Evolutionary conservation across 2,329 filamentous ascomycete genomes (phyloP).

Genomic region (Cytospora piceae): DNA sequence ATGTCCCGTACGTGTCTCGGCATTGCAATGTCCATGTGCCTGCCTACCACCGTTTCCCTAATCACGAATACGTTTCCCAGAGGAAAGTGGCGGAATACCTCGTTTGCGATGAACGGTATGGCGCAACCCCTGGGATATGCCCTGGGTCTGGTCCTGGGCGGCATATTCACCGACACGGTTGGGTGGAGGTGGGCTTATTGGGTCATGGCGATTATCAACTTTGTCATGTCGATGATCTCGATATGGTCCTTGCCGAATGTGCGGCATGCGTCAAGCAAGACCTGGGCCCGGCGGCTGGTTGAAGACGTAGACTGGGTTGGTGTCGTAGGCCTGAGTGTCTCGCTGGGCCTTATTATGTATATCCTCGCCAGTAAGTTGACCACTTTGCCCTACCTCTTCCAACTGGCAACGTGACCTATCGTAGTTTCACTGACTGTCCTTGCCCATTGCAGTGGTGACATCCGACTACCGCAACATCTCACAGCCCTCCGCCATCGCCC

Average conservation of each 20-base stretch:
- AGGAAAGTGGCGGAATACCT: constrained; percentile 45
- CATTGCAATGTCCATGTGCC: constrained; percentile 43
- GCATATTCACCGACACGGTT: constrained; percentile 51
- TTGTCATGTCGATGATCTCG: constrained; percentile 42
- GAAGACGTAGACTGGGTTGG: constrained; percentile 59
- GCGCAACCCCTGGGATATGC: constrained; percentile 53
- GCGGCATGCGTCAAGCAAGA: constrained; percentile 32
- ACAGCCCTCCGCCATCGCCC: constrained; percentile 46
- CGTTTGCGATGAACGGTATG: constrained; percentile 50
- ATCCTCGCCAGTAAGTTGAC: constrained; percentile 45
- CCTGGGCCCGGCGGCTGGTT: constrained; percentile 37
- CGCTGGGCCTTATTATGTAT: constrained; percentile 55
- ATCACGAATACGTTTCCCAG: constrained; percentile 44
- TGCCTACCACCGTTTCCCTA: constrained; percentile 44
- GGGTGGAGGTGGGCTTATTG: constrained; percentile 54
- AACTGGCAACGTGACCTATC: not conserved
- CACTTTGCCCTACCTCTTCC: not conserved
- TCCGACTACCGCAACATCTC: constrained; percentile 44
- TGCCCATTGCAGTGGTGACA: constrained; percentile 40
- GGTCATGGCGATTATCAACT: constrained; percentile 43
- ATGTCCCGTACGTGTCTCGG: constrained; percentile 43
- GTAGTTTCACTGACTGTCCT: constrained; percentile 3
- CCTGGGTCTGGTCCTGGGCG: constrained; percentile 53
- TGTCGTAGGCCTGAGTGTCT: constrained; percentile 47
- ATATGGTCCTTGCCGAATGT: constrained; percentile 43